These are phyloP conservation scores for Alternaria rosae DNA, from an alignment of 2,329 filamentous ascomycete species.

Conservation along the genomic window DNA sequence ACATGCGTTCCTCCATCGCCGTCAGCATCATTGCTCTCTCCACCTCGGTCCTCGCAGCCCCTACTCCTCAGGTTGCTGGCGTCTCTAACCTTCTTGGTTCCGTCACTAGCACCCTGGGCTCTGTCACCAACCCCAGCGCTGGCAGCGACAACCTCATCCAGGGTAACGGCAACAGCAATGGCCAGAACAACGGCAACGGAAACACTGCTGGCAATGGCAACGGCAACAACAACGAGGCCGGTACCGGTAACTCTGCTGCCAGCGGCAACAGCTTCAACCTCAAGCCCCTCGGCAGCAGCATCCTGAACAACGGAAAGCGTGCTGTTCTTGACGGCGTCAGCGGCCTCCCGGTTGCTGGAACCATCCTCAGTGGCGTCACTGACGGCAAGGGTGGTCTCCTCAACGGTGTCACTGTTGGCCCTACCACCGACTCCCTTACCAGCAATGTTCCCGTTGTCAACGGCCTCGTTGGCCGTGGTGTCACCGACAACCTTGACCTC, in stretches of 20 bases:
- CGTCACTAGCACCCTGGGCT: constrained; percentile 13
- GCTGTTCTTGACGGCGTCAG: neutral
- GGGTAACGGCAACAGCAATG: constrained; percentile 19
- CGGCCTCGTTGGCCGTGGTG: neutral
- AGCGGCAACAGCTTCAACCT: constrained; percentile 23
- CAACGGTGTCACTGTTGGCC: neutral
- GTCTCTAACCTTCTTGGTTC: neutral
- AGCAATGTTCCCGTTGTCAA: neutral
- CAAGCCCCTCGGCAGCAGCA: constrained; percentile 8
- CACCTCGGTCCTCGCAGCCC: constrained; percentile 25
- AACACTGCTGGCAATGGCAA: constrained; percentile 16
- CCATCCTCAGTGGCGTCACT: neutral
- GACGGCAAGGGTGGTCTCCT: neutral
- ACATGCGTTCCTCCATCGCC: constrained; percentile 22
- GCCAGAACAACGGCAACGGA: constrained; percentile 8
- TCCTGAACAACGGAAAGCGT: neutral
- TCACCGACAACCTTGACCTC: neutral
- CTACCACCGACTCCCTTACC: neutral
- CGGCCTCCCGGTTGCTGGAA: neutral
- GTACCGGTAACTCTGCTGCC: constrained; percentile 8
- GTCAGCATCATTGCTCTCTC: constrained; percentile 23
- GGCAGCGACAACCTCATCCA: constrained; percentile 10
- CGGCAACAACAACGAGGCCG: constrained; percentile 17
- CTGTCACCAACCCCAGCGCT: constrained; percentile 15
- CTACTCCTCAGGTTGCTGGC: constrained; percentile 17